A percentile compares a stretch with the other conserved stretches of the same genome.
Evolutionary conservation across 495 filamentous ascomycete species (phyloP).

Genomic region (Hapsidospora chrysogenum): DNA sequence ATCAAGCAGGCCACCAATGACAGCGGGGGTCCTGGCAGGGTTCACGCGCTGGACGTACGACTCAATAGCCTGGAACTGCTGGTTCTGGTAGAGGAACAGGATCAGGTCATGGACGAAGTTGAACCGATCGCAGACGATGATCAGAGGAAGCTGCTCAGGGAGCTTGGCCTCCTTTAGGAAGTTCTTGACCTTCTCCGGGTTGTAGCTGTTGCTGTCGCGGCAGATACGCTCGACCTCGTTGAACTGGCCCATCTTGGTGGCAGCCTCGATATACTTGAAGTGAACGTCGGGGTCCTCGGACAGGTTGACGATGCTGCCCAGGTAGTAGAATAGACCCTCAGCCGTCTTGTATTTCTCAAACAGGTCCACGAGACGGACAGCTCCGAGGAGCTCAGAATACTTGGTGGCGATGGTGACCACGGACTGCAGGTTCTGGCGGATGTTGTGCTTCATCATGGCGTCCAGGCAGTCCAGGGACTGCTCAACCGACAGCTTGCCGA

Average conservation of each 20-base stretch:
- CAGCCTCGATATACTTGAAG: slow-evolving; percentile 99
- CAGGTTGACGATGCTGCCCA: slow-evolving; percentile 93
- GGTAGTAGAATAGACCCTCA: slow-evolving; percentile 95
- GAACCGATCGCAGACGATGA: slow-evolving; percentile 97
- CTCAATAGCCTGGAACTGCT: slow-evolving; percentile 99
- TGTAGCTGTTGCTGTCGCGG: slow-evolving; percentile 83
- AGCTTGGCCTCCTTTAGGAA: slow-evolving; percentile 95
- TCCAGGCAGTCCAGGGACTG: slow-evolving; percentile 88
- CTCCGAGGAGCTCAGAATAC: slow-evolving; percentile 93
- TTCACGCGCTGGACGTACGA: slow-evolving; percentile 99
- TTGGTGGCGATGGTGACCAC: slow-evolving; percentile 94
- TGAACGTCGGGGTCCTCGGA: slow-evolving; percentile 89
- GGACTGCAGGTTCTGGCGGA: slow-evolving; percentile 87
- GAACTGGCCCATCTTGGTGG: slow-evolving; percentile 78
- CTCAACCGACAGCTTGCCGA: slow-evolving; percentile 85
- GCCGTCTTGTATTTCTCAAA: slow-evolving; percentile 94
- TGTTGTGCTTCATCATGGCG: slow-evolving; percentile 89
- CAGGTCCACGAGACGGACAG: slow-evolving; percentile 73
- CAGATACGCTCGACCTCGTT: slow-evolving; percentile 95
- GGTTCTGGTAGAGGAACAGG: slow-evolving; percentile 95
- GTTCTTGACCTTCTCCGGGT: slow-evolving; percentile 96
- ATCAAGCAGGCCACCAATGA: slow-evolving; percentile 89
- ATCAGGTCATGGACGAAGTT: slow-evolving; percentile 97
- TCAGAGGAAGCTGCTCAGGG: slow-evolving; percentile 83
- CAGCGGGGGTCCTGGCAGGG: slow-evolving; percentile 78